Base-by-base conservation (phyloP, 1,284 basidiomycete genomes). In the Pisolithus thermaeus region DNA sequence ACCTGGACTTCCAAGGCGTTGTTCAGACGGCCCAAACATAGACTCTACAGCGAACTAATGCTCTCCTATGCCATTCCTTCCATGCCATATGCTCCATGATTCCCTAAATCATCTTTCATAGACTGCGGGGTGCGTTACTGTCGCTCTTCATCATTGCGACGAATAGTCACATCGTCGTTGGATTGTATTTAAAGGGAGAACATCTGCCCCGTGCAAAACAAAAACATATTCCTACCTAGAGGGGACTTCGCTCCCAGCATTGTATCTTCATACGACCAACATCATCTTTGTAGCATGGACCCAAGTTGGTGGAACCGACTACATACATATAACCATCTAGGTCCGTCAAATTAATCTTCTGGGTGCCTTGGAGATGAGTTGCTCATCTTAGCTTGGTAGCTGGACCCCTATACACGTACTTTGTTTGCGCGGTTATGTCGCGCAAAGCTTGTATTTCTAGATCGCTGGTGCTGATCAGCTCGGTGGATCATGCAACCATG, bases 1-100 rank as follows among this genome's bases (percentile, higher is more conserved):
- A 32, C 9, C 28, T 35, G 28, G n/a, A 16, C 27, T 30, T n/a
- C 11, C 28, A n/a, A 18, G 20, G 30, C 16, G 30, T 18, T 46
- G 18, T 36, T 20, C 7, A 9, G n/a, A n/a, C 3, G 28, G 18
- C 18, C 44, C 30, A 46, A 46, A 8, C 12, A 27, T 16, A 43
- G 23, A 46, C 36, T 32, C 44, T 46, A 46, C 30, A 46, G 44
- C 44, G 20, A 30, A 16, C n/a, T 46, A 46, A 46, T 46, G n/a
- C 22, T 16, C 18, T 46, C 32, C 28, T 46, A 46, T 35, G 28
- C 30, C 44, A 22, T 46, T 32, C 30, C 23, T 27, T 7, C 25
- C 28, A 25, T 44, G 23, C 28, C 25, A 16, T 43, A 46, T 35
- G 32, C 30, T 35, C 30, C 12, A 46, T 46, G 44, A 18, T n/a